phyloP scores from a whole-genome alignment of 78 protist species.

The Dictyostelium intermedium region DNA sequence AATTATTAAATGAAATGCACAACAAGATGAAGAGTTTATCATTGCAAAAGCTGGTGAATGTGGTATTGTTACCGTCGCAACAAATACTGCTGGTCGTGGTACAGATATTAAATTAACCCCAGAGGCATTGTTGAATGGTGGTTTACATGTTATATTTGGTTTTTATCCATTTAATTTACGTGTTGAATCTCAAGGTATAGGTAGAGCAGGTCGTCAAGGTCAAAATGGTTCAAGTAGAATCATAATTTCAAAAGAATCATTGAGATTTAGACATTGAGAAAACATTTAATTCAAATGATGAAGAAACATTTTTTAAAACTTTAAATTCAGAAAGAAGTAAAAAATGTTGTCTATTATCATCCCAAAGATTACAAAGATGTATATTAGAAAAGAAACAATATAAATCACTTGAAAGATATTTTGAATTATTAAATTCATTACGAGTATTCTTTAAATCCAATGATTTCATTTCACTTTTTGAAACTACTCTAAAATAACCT shows the following conservation, averaged over 20 bases:
- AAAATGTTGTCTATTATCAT: background rate
- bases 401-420: background rate
- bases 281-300: background rate
- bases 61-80: background rate
- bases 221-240: conserved; percentile 27
- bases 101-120: conserved; percentile 18
- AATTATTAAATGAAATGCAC: conserved; percentile 41
- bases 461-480: too few species aligned
- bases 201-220: conserved; percentile 51
- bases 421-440: background rate
- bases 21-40: conserved; percentile 21
- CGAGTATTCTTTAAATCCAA: background rate
- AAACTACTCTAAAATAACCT: too few species aligned
- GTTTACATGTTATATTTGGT: conserved; percentile 35
- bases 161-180: conserved; percentile 21
- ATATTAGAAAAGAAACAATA: background rate
- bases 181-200: conserved; percentile 36
- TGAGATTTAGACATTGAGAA: background rate
- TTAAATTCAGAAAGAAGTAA: background rate
- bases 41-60: conserved; percentile 15
- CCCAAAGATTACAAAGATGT: background rate
- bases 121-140: conserved; percentile 7
- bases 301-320: background rate
- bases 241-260: background rate
- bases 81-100: conserved; percentile 58